phyloP scores from a whole-genome alignment of 306 rosid species.

The Vigna mungo region DNA sequence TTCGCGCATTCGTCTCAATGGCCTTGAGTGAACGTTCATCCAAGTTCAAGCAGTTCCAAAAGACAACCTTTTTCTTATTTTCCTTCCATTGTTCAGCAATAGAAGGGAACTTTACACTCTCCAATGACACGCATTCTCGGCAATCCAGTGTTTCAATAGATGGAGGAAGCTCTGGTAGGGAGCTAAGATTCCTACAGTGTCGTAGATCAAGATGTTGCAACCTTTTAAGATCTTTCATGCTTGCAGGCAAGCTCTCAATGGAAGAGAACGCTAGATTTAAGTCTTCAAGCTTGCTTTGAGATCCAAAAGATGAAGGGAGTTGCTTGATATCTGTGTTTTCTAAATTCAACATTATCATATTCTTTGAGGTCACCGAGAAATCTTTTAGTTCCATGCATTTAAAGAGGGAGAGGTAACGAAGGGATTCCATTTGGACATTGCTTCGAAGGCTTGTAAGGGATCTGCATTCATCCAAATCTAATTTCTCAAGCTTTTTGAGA shows the following conservation, averaged over 20 bases:
- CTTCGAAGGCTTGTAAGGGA: conserved; percentile 7
- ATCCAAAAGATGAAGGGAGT: conserved; percentile 35
- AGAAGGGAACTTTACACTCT: conserved; percentile 23
- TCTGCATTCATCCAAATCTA: conserved; percentile 10
- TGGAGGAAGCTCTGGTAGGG: conserved; percentile 47
- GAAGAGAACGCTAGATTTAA: neutral
- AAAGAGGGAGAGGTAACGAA: conserved; percentile 8
- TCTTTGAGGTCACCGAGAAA: conserved; percentile 33
- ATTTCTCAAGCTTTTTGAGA: conserved; percentile 21
- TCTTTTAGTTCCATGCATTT: neutral
- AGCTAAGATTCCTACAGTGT: neutral
- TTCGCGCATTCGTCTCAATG: conserved; percentile 3
- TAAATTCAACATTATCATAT: neutral
- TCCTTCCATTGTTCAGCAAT: neutral
- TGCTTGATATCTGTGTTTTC: neutral
- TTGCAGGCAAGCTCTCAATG: conserved; percentile 17
- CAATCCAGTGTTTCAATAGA: conserved; percentile 1
- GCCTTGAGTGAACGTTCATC: neutral
- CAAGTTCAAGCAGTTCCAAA: conserved; percentile 35
- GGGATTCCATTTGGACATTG: conserved; percentile 12
- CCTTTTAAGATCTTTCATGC: conserved; percentile 10
- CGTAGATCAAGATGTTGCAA: neutral
- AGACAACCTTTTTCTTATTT: conserved; percentile 10
- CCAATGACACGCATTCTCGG: conserved; percentile 36
- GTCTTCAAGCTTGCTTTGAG: conserved; percentile 1